Base-by-base conservation (phyloP, 106 monocot genomes). In the Hemerocallis citrina region DNA sequence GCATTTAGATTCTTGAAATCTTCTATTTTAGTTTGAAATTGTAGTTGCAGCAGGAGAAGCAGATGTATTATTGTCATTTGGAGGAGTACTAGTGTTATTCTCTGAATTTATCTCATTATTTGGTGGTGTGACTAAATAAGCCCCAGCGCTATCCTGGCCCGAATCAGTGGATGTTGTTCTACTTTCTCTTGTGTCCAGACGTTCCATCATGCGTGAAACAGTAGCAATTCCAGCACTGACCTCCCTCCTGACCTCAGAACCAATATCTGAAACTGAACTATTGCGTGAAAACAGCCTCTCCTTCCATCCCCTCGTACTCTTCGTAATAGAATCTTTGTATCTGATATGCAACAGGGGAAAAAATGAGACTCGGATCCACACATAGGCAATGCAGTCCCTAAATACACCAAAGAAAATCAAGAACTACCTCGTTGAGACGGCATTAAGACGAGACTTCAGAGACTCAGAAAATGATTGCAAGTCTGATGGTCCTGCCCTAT, bases 271-370 rank as follows among this genome's bases (percentile, higher is more conserved):
- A 24, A 81, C 62, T n/a, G 78, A 68, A 57, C 41, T 57, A 57
- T 69, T 78, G 40, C 81, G 78, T 15, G 81, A 78, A 48, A 86
- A 86, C 5, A 86, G 59, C 65, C 78, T 81, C 65, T 82, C 86
- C 66, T 78, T 86, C 86, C 86, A 86, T n/a, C 86, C 86, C 42
- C 75, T 33, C 10, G 86, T 82, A 57, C 78, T 82, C 57, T 86
- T 86, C 15, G 86, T 75, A 32, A 86, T 72, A 30, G 81, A 82
- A 47, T 86, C 86, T 62, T 78, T 86, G 50, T 82, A 82, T 36
- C 86, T 86, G 16, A 16, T 38, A 29, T 22, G 3, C 31, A 15
- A 14, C 12, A 16, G 15, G 6, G 25, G 11, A 66, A n/a, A 4
- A 30, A 11, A 36, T n/a, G n/a, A n/a, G n/a, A n/a, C n/a, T n/a